Conservation (phyloP, 1,284 basidiomycete genomes). For the Tilletia indica region DNA sequence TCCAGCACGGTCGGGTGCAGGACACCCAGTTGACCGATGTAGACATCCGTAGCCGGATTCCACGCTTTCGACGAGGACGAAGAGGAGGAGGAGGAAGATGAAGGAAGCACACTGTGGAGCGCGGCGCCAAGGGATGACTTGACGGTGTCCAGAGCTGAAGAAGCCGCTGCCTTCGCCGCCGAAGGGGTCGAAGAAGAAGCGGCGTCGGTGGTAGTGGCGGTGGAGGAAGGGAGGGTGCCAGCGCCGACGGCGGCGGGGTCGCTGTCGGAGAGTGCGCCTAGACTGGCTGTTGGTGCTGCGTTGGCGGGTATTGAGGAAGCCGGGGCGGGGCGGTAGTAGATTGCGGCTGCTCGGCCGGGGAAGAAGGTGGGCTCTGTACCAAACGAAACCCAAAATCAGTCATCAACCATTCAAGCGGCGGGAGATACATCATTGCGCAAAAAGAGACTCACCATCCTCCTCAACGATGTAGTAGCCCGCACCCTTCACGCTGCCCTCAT, state of each 20-base stretch:
- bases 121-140: constrained; percentile 31
- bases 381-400: constrained; percentile 17
- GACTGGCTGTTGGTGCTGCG: constrained; percentile 31
- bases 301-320: constrained; percentile 41
- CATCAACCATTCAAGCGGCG: too few relatives aligned
- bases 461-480: constrained; percentile 84
- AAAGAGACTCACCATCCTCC: constrained; percentile 66
- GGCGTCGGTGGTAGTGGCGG: constrained; percentile 23
- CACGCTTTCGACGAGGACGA: constrained; percentile 30
- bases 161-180: constrained; percentile 23
- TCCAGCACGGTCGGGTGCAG: constrained; percentile 49
- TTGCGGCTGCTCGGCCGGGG: constrained; percentile 85
- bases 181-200: background rate
- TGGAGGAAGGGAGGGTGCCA: constrained; percentile 25
- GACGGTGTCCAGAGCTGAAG: constrained; percentile 55
- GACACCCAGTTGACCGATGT: constrained; percentile 41
- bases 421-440: constrained; percentile 17
- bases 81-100: constrained; percentile 23
- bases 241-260: constrained; percentile 32
- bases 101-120: constrained; percentile 57
- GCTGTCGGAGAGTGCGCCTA: constrained; percentile 27
- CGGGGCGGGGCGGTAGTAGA: constrained; percentile 74
- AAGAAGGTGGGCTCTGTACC: constrained; percentile 81
- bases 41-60: constrained; percentile 54
- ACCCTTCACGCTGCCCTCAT: constrained; percentile 59